Evolutionary conservation across 768 basidiomycete genomes (phyloP), one percentile per base, ranked within the genome.

Genomic region (Boletus eberwhitei): DNA sequence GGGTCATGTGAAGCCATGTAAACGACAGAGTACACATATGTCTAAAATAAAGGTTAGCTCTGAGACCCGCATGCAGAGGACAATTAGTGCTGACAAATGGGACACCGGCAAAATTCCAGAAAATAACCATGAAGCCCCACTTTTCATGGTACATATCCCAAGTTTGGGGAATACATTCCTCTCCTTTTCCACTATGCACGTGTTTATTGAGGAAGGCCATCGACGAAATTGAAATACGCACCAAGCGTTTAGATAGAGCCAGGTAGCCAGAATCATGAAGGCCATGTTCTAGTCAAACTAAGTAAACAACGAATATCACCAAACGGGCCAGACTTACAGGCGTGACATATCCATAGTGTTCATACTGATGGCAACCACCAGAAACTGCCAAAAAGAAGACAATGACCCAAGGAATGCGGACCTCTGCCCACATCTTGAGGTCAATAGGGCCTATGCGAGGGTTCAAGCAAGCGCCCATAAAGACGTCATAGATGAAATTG

Each of bases 111-210:
- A 93, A 85, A 68, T 94, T 93, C 95, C 95, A 97, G 77, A 98
- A 98, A 67, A 97, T 97, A 59, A 98, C 87, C 83, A 98, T 88
- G 79, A 95, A 98, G 31, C 95, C 91, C 90, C 90, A 92, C 81
- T 99, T 99, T 68, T 99, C 96, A 64, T 96, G 92, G 77, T 87
- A 97, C 93, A 99, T 99, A 65, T 98, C 97, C 96, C 97, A 98
- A 2, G 93, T 95, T 71, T 96, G 92, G 7, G 93, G 92, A 58
- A 95, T 93, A 64, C 90, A 93, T 66, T 96, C 93, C 64, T 96
- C 94, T 39, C 89, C 94, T 71, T 97, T 97, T 56, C 82, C 90
- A 66, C 89, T 90, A 53, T 34, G 38, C 34, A 52, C 14, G 5
- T 14, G 31, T 55, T 51, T 52, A 52, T 55, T 35, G 8, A 60